Conservation (phyloP, 305 asterid species). For the Striga hermonthica region DNA sequence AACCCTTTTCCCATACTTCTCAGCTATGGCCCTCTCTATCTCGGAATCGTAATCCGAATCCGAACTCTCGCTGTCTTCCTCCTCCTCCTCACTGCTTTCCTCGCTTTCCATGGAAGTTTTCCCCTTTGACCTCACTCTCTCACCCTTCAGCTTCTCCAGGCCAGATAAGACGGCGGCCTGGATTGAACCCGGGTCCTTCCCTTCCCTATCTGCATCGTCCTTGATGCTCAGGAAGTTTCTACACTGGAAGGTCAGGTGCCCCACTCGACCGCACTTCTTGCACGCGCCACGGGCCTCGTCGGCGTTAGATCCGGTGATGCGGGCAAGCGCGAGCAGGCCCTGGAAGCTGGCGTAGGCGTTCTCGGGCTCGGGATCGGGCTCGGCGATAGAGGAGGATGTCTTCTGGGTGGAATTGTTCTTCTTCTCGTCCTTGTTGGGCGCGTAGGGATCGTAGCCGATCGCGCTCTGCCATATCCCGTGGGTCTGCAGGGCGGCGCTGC, state of each 20-base stretch:
- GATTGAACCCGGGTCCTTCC: conserved; percentile 53
- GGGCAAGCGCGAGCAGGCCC: conserved; percentile 89
- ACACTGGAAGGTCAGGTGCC: conserved; percentile 91
- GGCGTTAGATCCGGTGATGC: conserved; percentile 75
- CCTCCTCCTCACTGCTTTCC: conserved; percentile 41
- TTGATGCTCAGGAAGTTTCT: conserved; percentile 90
- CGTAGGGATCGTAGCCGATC: conserved; percentile 64
- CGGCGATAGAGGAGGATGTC: conserved; percentile 39
- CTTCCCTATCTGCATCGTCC: conserved; percentile 38
- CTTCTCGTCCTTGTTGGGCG: conserved; percentile 48
- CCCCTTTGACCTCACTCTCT: conserved; percentile 42
- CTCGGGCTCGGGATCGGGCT: conserved; percentile 53
- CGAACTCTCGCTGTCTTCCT: conserved; percentile 68
- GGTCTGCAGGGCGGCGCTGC: conserved; percentile 91
- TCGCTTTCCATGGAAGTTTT: conserved; percentile 22
- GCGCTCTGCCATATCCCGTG: conserved; percentile 99
- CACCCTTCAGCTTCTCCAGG: conserved; percentile 77
- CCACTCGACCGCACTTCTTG: conserved; percentile 91
- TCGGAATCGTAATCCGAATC: conserved; percentile 90
- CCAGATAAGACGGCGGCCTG: conserved; percentile 69
- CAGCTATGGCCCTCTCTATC: conserved; percentile 69
- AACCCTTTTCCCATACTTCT: conserved; percentile 46
- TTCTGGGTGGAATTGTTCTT: conserved; percentile 39
- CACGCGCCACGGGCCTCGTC: conserved; percentile 95
- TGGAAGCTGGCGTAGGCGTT: conserved; percentile 88